Conservation (phyloP, 257 asterid species). For the Salvia hispanica region DNA sequence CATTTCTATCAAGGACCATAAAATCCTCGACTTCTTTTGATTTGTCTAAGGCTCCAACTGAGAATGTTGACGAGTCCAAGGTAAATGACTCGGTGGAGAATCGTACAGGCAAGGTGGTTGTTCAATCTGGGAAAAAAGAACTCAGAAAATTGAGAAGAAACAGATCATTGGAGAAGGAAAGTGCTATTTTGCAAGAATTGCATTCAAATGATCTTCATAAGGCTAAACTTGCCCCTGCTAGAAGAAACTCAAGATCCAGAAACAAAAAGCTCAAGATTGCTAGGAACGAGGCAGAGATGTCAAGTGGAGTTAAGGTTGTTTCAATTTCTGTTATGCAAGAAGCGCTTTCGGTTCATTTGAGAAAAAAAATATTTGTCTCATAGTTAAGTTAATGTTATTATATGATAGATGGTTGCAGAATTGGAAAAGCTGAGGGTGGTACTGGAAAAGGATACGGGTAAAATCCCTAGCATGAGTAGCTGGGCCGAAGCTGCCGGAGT, state of each 20-base stretch:
- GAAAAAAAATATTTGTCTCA: constrained; percentile 18
- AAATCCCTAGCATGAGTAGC: constrained; percentile 50
- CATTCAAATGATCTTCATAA: constrained; percentile 27
- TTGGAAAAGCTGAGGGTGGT: constrained; percentile 59
- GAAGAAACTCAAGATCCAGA: constrained; percentile 39
- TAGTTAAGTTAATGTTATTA: constrained; percentile 34
- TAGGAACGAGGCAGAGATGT: constrained; percentile 74
- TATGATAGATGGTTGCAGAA: constrained; percentile 64
- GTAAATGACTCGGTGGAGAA: constrained; percentile 32
- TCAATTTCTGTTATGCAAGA: constrained; percentile 22
- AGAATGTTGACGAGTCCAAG: constrained; percentile 42
- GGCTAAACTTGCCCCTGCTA: constrained; percentile 32
- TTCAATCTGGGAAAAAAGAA: constrained; percentile 59
- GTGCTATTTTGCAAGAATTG: constrained; percentile 19
- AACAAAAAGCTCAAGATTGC: constrained; percentile 52
- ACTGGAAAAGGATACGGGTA: constrained; percentile 65
- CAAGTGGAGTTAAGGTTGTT: constrained; percentile 84
- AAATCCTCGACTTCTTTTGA: constrained; percentile 37
- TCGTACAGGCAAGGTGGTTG: constrained; percentile 39
- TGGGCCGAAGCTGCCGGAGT: constrained; percentile 88
- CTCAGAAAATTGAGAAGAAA: constrained; percentile 61
- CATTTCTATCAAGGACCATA: constrained; percentile 52
- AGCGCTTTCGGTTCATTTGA: constrained; percentile 26
- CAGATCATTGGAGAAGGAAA: constrained; percentile 35
- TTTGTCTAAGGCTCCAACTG: constrained; percentile 34